Evolutionary conservation across 1,139 yeast species (phyloP).

Genomic region (Kodamaea plutei): DNA sequence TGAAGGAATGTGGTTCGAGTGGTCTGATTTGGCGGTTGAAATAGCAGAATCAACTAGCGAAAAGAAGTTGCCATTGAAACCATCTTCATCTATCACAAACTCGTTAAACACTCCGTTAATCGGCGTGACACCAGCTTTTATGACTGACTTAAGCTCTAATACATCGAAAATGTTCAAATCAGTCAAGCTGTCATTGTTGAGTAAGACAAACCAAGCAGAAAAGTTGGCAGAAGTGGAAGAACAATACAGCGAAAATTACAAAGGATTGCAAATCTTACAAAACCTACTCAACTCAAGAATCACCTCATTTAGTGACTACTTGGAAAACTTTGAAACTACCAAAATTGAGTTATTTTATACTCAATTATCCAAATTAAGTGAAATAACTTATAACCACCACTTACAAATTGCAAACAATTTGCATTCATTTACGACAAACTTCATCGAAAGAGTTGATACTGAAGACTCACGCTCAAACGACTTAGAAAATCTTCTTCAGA

Average conservation of each 20-base stretch:
- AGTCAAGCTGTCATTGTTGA: slow-evolving; percentile 26
- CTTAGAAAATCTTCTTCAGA: slow-evolving; percentile 20
- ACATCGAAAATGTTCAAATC: slow-evolving; percentile 16
- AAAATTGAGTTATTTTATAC: slow-evolving; percentile 35
- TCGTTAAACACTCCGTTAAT: slow-evolving; percentile 5
- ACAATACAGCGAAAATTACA: slow-evolving; percentile 30
- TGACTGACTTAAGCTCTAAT: slow-evolving; percentile 7
- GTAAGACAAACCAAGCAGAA: slow-evolving; percentile 27
- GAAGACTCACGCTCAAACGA: slow-evolving; percentile 28
- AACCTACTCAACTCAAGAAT: slow-evolving; percentile 31
- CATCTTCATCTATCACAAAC: slow-evolving; percentile 13
- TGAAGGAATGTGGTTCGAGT: slow-evolving; percentile 47
- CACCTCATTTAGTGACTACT: slow-evolving; percentile 17
- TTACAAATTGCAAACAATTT: slow-evolving; percentile 26
- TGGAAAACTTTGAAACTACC: slow-evolving; percentile 36
- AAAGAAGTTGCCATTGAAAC: slow-evolving; percentile 8
- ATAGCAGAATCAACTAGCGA: slow-evolving; percentile 14
- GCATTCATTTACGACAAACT: slow-evolving; percentile 24
- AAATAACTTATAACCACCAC: slow-evolving; percentile 28
- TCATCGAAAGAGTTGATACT: slow-evolving; percentile 24
- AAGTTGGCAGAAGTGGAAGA: slow-evolving; percentile 26
- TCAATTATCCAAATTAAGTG: slow-evolving; percentile 35
- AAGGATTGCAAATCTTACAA: slow-evolving; percentile 29
- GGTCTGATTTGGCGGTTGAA: slow-evolving; percentile 35
- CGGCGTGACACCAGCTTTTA: slow-evolving; percentile 8